Percentiles rank a stretch among this genome's conserved stretches.
These are phyloP conservation scores for Eucalyptus sp. DNA, from an alignment of 345 rosid species.

Conservation along the genomic window DNA sequence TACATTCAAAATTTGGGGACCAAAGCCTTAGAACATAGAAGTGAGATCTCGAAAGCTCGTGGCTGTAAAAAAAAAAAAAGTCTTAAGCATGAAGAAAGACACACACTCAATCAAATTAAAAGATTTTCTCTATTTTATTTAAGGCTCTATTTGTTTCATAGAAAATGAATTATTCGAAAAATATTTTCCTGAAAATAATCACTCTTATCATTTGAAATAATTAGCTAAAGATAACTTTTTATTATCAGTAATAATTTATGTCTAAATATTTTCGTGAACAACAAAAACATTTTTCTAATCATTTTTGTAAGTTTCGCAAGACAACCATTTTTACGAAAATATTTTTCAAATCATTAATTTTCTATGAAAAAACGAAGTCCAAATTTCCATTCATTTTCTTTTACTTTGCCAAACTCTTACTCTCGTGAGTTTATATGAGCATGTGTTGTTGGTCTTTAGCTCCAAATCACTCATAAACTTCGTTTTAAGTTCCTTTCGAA, in stretches of 20 bases:
- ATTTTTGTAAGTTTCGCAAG: no score
- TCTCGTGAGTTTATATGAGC: not conserved
- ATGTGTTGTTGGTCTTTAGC: not conserved
- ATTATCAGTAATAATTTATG: no score
- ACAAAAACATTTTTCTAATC: no score
- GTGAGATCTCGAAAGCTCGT: not conserved
- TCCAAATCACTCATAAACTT: not conserved
- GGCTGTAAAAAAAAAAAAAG: not conserved
- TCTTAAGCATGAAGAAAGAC: not conserved
- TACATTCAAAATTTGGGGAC: not conserved
- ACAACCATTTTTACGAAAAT: no score
- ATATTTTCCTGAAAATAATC: no score
- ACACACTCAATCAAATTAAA: not conserved
- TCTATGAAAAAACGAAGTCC: no score
- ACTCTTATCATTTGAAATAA: not conserved
- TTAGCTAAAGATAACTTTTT: not conserved
- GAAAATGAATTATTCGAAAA: fast-evolving
- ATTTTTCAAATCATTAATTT: no score
- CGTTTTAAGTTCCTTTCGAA: not conserved
- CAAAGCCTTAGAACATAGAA: not conserved
- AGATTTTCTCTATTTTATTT: not conserved
- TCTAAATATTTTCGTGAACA: no score
- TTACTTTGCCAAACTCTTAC: not conserved
- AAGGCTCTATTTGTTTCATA: not conserved
- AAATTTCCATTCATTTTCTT: not conserved